These are phyloP conservation scores for Fusarium transvaalense DNA, from an alignment of 2,329 filamentous ascomycete genomes.

Conservation along the genomic window DNA sequence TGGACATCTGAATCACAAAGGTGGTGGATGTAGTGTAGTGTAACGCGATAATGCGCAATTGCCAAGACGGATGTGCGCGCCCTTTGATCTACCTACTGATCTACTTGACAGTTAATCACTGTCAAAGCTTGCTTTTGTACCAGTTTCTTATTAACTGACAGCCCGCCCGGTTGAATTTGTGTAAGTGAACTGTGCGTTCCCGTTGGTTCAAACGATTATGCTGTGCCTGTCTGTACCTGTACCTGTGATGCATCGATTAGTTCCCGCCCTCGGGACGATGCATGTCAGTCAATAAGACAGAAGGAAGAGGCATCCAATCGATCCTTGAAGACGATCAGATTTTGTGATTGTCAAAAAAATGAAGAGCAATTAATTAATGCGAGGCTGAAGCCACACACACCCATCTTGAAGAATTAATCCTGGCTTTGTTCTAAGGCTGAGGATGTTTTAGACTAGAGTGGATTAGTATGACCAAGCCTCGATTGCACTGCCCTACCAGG, in stretches of 20 bases:
- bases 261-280: constrained; percentile 41
- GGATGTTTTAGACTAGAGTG: constrained; percentile 3
- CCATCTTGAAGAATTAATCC: constrained; percentile 5
- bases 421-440: constrained; percentile 42
- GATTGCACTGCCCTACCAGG: constrained; percentile 37
- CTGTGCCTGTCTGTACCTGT: background rate
- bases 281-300: constrained; percentile 12
- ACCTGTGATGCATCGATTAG: constrained; percentile 37
- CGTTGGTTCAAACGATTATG: constrained; percentile 10
- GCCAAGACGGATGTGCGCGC: constrained; percentile 22
- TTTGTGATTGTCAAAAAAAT: background rate
- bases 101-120: background rate
- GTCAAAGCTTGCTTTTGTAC: background rate
- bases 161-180: no score
- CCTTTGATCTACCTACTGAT: constrained; percentile 15
- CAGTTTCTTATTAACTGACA: no score
- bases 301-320: constrained; percentile 47
- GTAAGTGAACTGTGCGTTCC: constrained; percentile 22
- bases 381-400: constrained; percentile 42
- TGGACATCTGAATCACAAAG: background rate
- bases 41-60: constrained; percentile 5
- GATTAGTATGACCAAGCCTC: constrained; percentile 40
- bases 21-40: background rate
- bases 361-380: constrained; percentile 19
- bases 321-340: constrained; percentile 32